These are phyloP conservation scores for Croton laevigatus DNA, from an alignment of 441 rosid genomes.

Conservation along the genomic window DNA sequence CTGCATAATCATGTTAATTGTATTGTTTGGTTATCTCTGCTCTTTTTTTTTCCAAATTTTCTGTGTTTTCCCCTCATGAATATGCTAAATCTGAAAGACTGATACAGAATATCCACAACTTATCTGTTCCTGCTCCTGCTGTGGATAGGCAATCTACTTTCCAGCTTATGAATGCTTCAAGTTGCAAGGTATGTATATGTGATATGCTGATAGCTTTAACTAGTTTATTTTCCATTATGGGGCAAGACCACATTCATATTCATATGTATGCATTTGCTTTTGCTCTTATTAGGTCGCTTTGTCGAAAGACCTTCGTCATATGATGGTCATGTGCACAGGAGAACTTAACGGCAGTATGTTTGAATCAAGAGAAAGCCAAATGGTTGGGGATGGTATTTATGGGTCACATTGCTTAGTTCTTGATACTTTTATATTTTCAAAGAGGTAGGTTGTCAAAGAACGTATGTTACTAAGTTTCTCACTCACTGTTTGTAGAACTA, in stretches of 20 bases:
- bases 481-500: slow-evolving; percentile 11
- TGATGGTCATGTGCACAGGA: slow-evolving; percentile 79
- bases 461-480: neutral
- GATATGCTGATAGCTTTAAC: slow-evolving; percentile 18
- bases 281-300: slow-evolving; percentile 60
- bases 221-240: slow-evolving; percentile 4
- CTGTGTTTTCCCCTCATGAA: slow-evolving; percentile 1
- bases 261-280: neutral
- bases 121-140: slow-evolving; percentile 43
- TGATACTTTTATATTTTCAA: slow-evolving; percentile 76
- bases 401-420: slow-evolving; percentile 73
- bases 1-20: neutral
- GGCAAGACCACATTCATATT: neutral
- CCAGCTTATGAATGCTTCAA: slow-evolving; percentile 54
- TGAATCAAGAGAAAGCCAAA: slow-evolving; percentile 37
- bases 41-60: neutral
- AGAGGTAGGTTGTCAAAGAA: slow-evolving; percentile 50
- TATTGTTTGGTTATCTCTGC: neutral
- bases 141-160: slow-evolving; percentile 37
- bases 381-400: slow-evolving; percentile 34
- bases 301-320: slow-evolving; percentile 81
- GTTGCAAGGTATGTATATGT: slow-evolving; percentile 55
- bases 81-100: neutral
- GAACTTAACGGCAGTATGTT: slow-evolving; percentile 46
- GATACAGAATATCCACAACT: slow-evolving; percentile 70